Evolutionary conservation across 257 asterid species (phyloP).

Genomic region (Solanum chaucha): DNA sequence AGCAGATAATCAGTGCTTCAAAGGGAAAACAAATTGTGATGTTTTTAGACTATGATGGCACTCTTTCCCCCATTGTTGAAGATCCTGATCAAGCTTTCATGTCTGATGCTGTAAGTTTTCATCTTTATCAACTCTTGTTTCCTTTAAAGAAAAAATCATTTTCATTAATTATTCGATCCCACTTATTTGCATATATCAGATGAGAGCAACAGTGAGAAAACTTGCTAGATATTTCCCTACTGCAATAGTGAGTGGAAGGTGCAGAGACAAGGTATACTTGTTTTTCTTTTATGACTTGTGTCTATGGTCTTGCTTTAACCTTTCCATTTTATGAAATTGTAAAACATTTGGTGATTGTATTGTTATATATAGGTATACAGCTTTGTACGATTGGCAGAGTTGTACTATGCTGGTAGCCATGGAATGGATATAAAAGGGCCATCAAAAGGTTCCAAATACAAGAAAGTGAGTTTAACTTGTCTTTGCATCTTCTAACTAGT

Average conservation of each 20-base stretch:
- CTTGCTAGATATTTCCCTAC: slow-evolving; percentile 68
- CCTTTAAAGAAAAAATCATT: not conserved
- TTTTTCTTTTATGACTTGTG: not conserved
- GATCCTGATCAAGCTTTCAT: slow-evolving; percentile 95
- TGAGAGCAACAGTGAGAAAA: slow-evolving; percentile 75
- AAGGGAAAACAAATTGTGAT: slow-evolving; percentile 86
- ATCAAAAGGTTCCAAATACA: slow-evolving; percentile 66
- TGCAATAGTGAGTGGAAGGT: slow-evolving; percentile 80
- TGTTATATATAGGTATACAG: slow-evolving; percentile 43
- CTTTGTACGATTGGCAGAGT: slow-evolving; percentile 81
- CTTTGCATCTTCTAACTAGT: not conserved
- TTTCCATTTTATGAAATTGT: not conserved
- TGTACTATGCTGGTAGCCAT: slow-evolving; percentile 98
- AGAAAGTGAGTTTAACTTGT: slow-evolving; percentile 32
- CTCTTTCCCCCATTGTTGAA: slow-evolving; percentile 89
- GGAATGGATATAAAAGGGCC: slow-evolving; percentile 99
- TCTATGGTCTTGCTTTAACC: not conserved
- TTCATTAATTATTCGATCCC: not conserved
- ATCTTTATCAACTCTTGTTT: not conserved
- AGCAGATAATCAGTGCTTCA: slow-evolving; percentile 62
- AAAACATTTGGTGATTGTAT: not conserved
- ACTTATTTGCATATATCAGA: slow-evolving; percentile 23
- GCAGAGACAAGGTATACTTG: slow-evolving; percentile 65
- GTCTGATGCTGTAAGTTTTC: slow-evolving; percentile 51
- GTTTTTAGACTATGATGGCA: slow-evolving; percentile 91